Conservation (phyloP, 176 grass and related monocot species). For the Tillandsia leiboldiana region DNA sequence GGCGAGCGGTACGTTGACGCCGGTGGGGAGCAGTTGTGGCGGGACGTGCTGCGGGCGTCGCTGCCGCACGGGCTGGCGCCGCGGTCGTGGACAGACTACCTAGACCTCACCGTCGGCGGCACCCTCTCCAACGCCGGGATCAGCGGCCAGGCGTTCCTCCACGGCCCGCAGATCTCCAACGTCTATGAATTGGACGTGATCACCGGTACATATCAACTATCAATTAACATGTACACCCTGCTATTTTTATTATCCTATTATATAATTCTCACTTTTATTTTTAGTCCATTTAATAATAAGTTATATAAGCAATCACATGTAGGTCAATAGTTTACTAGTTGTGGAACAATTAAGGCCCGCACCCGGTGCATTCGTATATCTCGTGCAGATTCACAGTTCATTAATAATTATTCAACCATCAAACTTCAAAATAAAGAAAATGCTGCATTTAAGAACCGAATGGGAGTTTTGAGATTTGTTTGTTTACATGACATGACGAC, state of each 20-base stretch:
- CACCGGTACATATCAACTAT: constrained; percentile 31
- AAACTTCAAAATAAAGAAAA: too few species aligned
- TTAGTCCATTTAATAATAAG: too few species aligned
- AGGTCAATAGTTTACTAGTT: too few species aligned
- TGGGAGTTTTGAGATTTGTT: too few species aligned
- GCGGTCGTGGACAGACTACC: constrained; percentile 48
- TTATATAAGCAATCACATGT: too few species aligned
- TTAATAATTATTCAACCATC: too few species aligned
- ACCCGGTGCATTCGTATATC: too few species aligned
- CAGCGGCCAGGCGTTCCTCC: constrained; percentile 57
- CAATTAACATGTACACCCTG: too few species aligned
- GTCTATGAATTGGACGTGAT: constrained; percentile 56
- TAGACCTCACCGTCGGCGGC: constrained; percentile 48
- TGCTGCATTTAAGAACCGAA: too few species aligned
- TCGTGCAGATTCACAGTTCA: too few species aligned
- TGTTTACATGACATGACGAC: too few species aligned
- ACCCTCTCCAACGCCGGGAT: constrained; percentile 77
- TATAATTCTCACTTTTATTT: not conserved
- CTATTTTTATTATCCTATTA: not conserved
- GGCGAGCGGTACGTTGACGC: constrained; percentile 27
- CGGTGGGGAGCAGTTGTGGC: constrained; percentile 55
- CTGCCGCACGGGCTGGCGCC: constrained; percentile 37
- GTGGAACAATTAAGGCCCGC: too few species aligned
- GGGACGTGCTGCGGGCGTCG: constrained; percentile 38
- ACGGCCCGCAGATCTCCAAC: constrained; percentile 67